phyloP scores from a whole-genome alignment of 2,329 filamentous ascomycete genomes.

The Diplodia sapinea region DNA sequence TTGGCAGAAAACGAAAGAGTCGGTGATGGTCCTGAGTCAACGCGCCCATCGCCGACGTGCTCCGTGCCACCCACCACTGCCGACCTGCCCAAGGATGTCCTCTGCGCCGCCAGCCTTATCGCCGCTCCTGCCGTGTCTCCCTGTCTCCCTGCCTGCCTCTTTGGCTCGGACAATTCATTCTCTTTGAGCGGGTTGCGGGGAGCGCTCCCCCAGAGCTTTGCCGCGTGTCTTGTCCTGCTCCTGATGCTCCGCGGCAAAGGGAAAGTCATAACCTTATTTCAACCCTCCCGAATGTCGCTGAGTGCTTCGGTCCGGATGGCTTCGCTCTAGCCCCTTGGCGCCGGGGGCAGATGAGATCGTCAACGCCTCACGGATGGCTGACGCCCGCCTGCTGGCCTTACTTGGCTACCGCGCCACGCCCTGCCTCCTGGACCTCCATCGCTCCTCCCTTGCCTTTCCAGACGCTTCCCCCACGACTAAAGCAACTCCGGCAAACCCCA shows the following conservation, averaged over 20 bases:
- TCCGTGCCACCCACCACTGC: background rate
- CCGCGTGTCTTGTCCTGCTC: background rate
- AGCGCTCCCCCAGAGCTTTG: background rate
- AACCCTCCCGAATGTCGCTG: background rate
- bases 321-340: constrained; percentile 16
- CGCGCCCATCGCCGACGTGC: constrained; percentile 13
- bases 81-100: background rate
- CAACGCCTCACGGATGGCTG: constrained; percentile 18
- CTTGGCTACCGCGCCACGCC: background rate
- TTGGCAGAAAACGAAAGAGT: constrained; percentile 21
- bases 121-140: background rate
- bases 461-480: background rate
- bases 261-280: constrained; percentile 6
- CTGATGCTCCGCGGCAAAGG: background rate
- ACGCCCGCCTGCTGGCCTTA: background rate
- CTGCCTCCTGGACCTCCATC: background rate
- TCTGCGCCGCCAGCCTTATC: constrained; percentile 16
- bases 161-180: background rate
- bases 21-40: constrained; percentile 17
- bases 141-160: background rate
- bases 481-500: background rate
- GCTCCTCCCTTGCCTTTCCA: background rate
- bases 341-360: constrained; percentile 18
- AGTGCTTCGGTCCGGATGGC: constrained; percentile 18
- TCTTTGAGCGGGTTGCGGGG: background rate